Evolutionary conservation across 305 asterid genomes (phyloP).

Genomic region (Fraxinus xanthoxyloides): DNA sequence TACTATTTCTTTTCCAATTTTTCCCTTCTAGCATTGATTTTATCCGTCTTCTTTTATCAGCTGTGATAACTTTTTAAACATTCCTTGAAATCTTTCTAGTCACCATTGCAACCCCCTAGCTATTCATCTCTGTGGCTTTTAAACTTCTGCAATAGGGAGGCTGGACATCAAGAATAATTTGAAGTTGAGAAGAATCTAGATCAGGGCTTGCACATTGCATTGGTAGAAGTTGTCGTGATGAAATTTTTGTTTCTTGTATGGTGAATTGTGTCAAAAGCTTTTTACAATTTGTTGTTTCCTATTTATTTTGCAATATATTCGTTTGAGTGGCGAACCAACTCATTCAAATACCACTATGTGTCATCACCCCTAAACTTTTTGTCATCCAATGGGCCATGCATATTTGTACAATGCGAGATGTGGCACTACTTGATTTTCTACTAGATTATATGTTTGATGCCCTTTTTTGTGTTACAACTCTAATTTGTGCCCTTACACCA

Average conservation of each 20-base stretch:
- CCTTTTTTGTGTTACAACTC: slow-evolving; percentile 18
- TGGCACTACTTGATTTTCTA: neutral
- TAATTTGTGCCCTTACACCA: slow-evolving; percentile 7
- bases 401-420: neutral
- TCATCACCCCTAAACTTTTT: neutral
- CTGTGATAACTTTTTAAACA: neutral
- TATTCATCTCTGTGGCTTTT: neutral
- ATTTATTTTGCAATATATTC: neutral
- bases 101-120: neutral
- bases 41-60: neutral
- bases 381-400: neutral
- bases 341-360: neutral
- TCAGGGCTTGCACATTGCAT: neutral
- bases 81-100: neutral
- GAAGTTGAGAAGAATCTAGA: neutral
- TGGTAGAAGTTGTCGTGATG: neutral
- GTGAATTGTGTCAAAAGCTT: neutral
- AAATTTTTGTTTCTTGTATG: neutral
- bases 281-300: neutral
- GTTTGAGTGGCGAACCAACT: neutral
- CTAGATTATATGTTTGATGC: slow-evolving; percentile 5
- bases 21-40: neutral
- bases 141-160: neutral
- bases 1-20: neutral
- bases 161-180: neutral